Evolutionary conservation across 768 basidiomycete species (phyloP).

Genomic region (Lentinus tigrinus): DNA sequence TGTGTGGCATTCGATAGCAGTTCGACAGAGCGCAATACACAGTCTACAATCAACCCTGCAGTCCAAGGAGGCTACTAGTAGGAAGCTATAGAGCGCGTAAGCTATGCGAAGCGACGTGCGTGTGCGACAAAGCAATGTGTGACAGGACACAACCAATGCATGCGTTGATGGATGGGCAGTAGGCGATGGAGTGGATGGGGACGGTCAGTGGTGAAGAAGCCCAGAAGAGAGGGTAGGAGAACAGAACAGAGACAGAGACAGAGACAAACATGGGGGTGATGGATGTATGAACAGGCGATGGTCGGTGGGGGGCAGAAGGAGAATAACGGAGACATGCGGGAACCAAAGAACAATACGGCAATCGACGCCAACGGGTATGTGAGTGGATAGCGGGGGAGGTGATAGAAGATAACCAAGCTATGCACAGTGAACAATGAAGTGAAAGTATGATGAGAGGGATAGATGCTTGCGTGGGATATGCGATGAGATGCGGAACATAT

Average conservation of each 20-base stretch:
- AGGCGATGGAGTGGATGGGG: neutral
- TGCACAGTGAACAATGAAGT: neutral
- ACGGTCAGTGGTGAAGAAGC: neutral
- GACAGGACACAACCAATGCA: constrained; percentile 7
- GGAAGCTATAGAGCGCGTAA: constrained; percentile 14
- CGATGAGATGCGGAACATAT: neutral
- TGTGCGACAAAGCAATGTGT: constrained; percentile 14
- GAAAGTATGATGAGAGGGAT: neutral
- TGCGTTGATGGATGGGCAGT: neutral
- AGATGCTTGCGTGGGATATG: constrained; percentile 15
- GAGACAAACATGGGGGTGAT: neutral
- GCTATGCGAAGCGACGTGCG: constrained; percentile 9
- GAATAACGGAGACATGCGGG: neutral
- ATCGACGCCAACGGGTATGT: neutral
- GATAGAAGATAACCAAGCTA: neutral
- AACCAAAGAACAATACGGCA: neutral
- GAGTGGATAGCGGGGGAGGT: neutral
- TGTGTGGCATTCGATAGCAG: constrained; percentile 14
- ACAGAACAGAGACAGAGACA: neutral
- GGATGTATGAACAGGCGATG: neutral
- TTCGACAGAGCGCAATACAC: constrained; percentile 14
- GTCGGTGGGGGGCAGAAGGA: neutral
- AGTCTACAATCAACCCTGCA: constrained; percentile 12
- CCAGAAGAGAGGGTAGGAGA: neutral
- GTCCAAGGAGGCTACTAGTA: neutral